phyloP scores from a whole-genome alignment of 306 rosid genomes.

The Mimosa bimucronata region DNA sequence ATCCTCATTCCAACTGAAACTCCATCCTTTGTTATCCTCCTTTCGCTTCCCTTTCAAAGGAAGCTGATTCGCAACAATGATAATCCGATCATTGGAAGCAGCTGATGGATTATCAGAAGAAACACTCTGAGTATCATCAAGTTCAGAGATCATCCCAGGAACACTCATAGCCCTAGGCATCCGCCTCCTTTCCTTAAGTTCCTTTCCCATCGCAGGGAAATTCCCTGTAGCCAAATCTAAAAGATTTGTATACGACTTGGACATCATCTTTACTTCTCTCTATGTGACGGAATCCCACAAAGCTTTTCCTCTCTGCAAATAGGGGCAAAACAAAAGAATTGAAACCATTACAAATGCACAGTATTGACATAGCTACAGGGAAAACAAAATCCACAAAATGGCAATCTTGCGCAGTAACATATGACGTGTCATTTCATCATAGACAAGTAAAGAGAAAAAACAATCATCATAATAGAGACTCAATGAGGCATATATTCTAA shows the following conservation, averaged over 20 bases:
- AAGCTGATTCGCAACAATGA: constrained; percentile 82
- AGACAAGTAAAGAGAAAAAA: neutral
- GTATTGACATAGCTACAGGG: constrained; percentile 22
- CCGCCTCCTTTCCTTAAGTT: constrained; percentile 51
- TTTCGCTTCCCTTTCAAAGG: constrained; percentile 69
- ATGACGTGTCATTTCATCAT: neutral
- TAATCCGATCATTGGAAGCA: constrained; percentile 59
- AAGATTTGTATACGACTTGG: constrained; percentile 79
- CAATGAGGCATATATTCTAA: constrained; percentile 38
- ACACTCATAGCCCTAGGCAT: constrained; percentile 69
- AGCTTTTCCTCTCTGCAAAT: constrained; percentile 34
- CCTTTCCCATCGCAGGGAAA: constrained; percentile 62
- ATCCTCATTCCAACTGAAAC: constrained; percentile 82
- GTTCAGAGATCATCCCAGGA: constrained; percentile 64
- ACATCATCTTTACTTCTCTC: constrained; percentile 60
- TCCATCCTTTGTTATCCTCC: constrained; percentile 70
- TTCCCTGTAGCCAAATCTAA: constrained; percentile 86
- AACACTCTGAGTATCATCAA: constrained; percentile 72
- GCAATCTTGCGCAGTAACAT: constrained; percentile 32
- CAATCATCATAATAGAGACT: constrained; percentile 37
- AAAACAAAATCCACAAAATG: constrained; percentile 23
- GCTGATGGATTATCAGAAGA: constrained; percentile 71
- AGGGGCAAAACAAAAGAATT: constrained; percentile 13
- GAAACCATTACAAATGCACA: constrained; percentile 14
- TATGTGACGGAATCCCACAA: constrained; percentile 40